phyloP scores from a whole-genome alignment of 2,329 filamentous ascomycete genomes.

The Lasiodiplodia gonubiensis region DNA sequence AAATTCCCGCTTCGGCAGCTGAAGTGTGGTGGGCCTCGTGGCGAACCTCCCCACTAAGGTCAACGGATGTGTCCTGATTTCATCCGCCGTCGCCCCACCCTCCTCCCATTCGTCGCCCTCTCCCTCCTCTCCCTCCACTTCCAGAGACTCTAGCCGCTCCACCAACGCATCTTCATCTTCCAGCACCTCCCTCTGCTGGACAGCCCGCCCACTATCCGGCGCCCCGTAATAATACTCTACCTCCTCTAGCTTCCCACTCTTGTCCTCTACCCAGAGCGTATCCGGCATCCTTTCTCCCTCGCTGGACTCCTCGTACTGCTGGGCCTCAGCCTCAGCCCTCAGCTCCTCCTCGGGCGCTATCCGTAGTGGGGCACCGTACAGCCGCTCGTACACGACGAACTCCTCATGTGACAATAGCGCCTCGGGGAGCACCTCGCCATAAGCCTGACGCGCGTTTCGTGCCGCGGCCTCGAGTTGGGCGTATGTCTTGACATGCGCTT shows the following conservation, averaged over 20 bases:
- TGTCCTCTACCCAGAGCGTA: conserved; percentile 60
- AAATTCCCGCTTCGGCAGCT: conserved; percentile 73
- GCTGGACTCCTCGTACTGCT: conserved; percentile 49
- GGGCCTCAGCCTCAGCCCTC: conserved; percentile 34
- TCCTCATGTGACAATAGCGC: conserved; percentile 73
- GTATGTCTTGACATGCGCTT: not conserved
- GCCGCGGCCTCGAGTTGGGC: conserved; percentile 67
- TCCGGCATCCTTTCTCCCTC: conserved; percentile 50
- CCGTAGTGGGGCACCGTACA: conserved; percentile 76
- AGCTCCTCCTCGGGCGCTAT: conserved; percentile 63
- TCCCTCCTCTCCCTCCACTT: conserved; percentile 39
- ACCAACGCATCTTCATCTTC: conserved; percentile 44
- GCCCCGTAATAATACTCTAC: conserved; percentile 53
- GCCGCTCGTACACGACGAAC: conserved; percentile 74
- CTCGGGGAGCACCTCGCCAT: conserved; percentile 77
- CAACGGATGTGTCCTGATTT: conserved; percentile 71
- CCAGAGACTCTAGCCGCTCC: conserved; percentile 38
- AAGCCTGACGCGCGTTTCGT: conserved; percentile 73
- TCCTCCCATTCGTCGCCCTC: conserved; percentile 35
- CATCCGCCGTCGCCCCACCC: conserved; percentile 26
- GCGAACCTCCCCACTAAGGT: conserved; percentile 76
- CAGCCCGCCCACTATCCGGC: conserved; percentile 42
- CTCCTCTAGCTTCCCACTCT: conserved; percentile 67
- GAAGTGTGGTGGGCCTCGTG: conserved; percentile 74
- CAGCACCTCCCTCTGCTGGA: conserved; percentile 41